A percentile compares a stretch with the other conserved stretches of the same genome.
Evolutionary conservation across 345 rosid species (phyloP).

Genomic region (Lagerstroemia speciosa): DNA sequence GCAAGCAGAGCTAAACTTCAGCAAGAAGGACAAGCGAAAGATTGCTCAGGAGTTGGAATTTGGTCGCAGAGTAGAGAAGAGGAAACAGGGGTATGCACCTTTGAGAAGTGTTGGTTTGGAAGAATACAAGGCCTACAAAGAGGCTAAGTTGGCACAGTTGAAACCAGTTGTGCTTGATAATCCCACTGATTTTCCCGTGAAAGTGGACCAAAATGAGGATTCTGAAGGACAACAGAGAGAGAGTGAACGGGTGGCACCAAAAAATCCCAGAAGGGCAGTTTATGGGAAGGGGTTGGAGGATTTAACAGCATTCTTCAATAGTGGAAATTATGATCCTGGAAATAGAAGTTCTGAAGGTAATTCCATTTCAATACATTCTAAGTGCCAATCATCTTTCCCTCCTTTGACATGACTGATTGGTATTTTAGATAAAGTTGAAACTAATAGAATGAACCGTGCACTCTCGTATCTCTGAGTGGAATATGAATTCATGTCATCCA

Average conservation of each 20-base stretch:
- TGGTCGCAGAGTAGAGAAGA: slow-evolving; percentile 70
- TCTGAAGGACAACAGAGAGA: slow-evolving; percentile 6
- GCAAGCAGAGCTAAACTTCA: slow-evolving; percentile 71
- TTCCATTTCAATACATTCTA: background rate
- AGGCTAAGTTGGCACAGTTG: slow-evolving; percentile 55
- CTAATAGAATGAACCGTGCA: background rate
- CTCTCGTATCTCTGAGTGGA: background rate
- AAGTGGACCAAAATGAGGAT: slow-evolving; percentile 14
- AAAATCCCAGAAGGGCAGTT: slow-evolving; percentile 89
- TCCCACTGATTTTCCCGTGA: slow-evolving; percentile 25
- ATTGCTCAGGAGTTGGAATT: slow-evolving; percentile 71
- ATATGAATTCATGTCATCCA: background rate
- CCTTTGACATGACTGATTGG: background rate
- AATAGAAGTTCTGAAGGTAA: slow-evolving; percentile 52
- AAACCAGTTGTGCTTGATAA: slow-evolving; percentile 58
- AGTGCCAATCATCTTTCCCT: background rate
- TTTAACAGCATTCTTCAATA: slow-evolving; percentile 52
- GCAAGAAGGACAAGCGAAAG: slow-evolving; percentile 77
- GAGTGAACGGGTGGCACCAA: slow-evolving; percentile 52
- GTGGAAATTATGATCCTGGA: slow-evolving; percentile 47
- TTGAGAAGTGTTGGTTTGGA: slow-evolving; percentile 49
- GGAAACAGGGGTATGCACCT: slow-evolving; percentile 47
- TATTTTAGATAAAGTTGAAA: background rate
- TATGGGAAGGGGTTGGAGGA: slow-evolving; percentile 85
- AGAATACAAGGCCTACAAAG: slow-evolving; percentile 45